Percentiles rank a stretch among this genome's conserved stretches.
These are phyloP conservation scores for Pyrenophora seminiperda DNA, from an alignment of 2,329 filamentous ascomycete genomes.

Conservation along the genomic window DNA sequence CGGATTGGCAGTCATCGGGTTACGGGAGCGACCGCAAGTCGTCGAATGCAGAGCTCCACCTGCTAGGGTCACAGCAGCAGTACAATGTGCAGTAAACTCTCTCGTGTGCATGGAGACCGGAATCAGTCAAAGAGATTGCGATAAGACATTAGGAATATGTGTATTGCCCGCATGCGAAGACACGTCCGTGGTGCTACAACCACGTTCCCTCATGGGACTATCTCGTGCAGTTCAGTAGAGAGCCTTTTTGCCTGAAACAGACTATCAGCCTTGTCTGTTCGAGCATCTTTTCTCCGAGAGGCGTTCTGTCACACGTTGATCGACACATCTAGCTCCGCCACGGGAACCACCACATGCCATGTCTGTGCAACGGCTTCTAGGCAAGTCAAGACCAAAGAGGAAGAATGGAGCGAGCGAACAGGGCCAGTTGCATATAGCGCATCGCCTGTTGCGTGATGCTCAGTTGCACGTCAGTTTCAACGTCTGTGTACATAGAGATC, in stretches of 20 bases:
- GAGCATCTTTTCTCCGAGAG: conserved; percentile 19
- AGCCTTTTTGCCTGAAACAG: conserved; percentile 19
- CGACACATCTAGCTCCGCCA: conserved; percentile 22
- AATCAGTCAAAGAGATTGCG: background rate
- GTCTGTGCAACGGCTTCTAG: conserved; percentile 14
- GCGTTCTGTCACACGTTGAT: conserved; percentile 35
- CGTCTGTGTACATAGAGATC: conserved; percentile 17
- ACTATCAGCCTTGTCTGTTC: conserved; percentile 28
- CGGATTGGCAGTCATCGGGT: conserved; percentile 28
- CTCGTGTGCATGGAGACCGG: background rate
- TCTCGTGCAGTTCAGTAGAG: conserved; percentile 13
- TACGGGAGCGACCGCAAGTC: conserved; percentile 30
- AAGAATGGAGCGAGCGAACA: conserved; percentile 25
- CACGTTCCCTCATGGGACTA: conserved; percentile 11
- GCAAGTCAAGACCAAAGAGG: conserved; percentile 23
- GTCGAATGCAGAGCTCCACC: conserved; percentile 23
- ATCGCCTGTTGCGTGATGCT: conserved; percentile 3
- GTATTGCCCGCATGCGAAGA: conserved; percentile 11
- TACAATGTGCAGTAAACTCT: conserved; percentile 20
- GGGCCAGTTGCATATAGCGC: conserved; percentile 11
- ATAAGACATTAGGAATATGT: conserved; percentile 5
- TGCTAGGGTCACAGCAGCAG: conserved; percentile 15
- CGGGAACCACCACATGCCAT: conserved; percentile 4
- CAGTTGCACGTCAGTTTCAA: conserved; percentile 27
- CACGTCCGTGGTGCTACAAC: conserved; percentile 7